Percentiles rank a stretch among this genome's conserved stretches.
Evolutionary conservation across 176 grass and related monocot species (phyloP).

Genomic region (Triticum urartu): DNA sequence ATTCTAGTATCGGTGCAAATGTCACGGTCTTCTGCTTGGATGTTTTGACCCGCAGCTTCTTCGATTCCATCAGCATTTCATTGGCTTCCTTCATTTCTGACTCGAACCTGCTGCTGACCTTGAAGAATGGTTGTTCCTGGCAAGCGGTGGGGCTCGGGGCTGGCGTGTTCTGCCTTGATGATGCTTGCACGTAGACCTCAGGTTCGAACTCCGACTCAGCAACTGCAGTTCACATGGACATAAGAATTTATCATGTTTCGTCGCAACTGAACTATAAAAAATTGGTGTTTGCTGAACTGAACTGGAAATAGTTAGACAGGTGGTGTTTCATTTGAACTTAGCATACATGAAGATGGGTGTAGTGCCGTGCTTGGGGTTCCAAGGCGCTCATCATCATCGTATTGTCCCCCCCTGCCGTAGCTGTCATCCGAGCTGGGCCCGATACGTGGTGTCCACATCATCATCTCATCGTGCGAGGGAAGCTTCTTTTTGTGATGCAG

Average conservation of each 20-base stretch:
- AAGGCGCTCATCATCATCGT: background rate
- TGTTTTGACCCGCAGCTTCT: conserved; percentile 55
- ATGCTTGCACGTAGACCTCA: conserved; percentile 42
- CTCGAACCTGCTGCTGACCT: conserved; percentile 59
- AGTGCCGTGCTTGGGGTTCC: conserved; percentile 31
- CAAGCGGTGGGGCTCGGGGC: conserved; percentile 29
- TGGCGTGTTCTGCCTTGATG: conserved; percentile 33
- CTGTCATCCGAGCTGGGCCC: conserved; percentile 24
- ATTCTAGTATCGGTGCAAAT: conserved; percentile 32
- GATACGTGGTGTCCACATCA: conserved; percentile 57
- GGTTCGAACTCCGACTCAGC: conserved; percentile 2
- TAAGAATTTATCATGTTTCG: conserved; percentile 10
- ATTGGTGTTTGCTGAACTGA: conserved; percentile 26
- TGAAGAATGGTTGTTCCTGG: conserved; percentile 45
- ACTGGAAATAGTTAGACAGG: background rate
- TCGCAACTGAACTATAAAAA: background rate
- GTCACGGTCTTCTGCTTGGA: conserved; percentile 40
- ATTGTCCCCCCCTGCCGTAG: conserved; percentile 14
- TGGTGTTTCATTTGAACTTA: background rate
- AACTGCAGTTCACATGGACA: conserved; percentile 20
- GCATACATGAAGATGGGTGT: conserved; percentile 26
- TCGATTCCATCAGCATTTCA: conserved; percentile 52
- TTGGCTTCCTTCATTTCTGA: conserved; percentile 66
- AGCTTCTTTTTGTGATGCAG: conserved; percentile 64
- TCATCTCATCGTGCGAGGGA: conserved; percentile 33